These are phyloP conservation scores for Apiotrichum akiyoshidainum DNA, from an alignment of 1,284 basidiomycete species.

Conservation along the genomic window DNA sequence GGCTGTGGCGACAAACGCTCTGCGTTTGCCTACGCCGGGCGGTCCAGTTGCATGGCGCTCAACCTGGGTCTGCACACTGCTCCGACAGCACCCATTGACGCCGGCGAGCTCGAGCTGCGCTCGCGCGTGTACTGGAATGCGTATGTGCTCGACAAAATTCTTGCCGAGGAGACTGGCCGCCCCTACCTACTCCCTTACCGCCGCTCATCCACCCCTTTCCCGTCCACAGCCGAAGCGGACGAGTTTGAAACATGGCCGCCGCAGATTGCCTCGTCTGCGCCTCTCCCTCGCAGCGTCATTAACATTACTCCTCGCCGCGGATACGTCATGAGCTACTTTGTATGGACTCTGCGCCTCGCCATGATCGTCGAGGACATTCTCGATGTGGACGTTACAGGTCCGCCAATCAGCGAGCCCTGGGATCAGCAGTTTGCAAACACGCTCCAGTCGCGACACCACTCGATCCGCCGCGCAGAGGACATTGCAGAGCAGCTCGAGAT, in stretches of 20 bases:
- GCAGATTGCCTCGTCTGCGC: constrained; percentile 25
- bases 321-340: constrained; percentile 40
- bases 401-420: constrained; percentile 17
- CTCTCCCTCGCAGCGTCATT: constrained; percentile 22
- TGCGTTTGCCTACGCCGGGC: constrained; percentile 48
- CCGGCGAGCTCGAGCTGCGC: constrained; percentile 41
- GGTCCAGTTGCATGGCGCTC: constrained; percentile 50
- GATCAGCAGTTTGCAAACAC: constrained; percentile 13
- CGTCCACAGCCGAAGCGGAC: constrained; percentile 49
- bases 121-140: constrained; percentile 51
- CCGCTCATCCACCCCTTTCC: constrained; percentile 48
- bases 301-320: constrained; percentile 30
- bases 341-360: constrained; percentile 40
- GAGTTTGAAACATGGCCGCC: constrained; percentile 52
- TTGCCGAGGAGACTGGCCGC: constrained; percentile 52
- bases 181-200: constrained; percentile 48
- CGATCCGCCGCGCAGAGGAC: constrained; percentile 15
- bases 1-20: constrained; percentile 51
- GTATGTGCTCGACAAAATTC: constrained; percentile 51
- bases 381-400: constrained; percentile 35
- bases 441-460: constrained; percentile 4
- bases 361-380: constrained; percentile 46
- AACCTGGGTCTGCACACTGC: constrained; percentile 51
- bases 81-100: constrained; percentile 21
- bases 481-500: constrained; percentile 29